Evolutionary conservation across 768 basidiomycete genomes (phyloP).

Genomic region (Pleurotus platypus): DNA sequence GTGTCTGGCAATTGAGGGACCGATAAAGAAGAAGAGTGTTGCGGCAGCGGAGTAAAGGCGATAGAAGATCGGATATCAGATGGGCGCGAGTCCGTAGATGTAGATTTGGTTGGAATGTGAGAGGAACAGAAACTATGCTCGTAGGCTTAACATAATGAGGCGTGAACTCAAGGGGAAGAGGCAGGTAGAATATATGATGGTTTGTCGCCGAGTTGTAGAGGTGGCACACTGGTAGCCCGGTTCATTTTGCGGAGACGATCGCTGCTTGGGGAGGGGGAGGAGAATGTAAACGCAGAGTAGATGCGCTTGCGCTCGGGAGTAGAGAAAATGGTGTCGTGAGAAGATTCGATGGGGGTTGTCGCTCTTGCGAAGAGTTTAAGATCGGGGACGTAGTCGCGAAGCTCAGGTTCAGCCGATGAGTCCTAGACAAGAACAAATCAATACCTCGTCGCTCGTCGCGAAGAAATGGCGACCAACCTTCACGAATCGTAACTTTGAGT

Average conservation of each 20-base stretch:
- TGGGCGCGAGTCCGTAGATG: too few species aligned
- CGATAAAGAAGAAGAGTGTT: too few species aligned
- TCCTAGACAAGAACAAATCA: slow-evolving; percentile 32
- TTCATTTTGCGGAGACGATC: slow-evolving; percentile 47
- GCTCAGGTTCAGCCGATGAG: slow-evolving; percentile 50
- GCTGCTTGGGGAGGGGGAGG: slow-evolving; percentile 63
- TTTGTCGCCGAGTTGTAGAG: slow-evolving; percentile 6
- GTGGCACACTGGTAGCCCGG: slow-evolving; percentile 23
- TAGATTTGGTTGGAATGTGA: too few species aligned
- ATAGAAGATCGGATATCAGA: too few species aligned
- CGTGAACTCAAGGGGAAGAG: slow-evolving; percentile 1
- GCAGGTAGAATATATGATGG: slow-evolving; percentile 1
- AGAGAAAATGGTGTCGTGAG: slow-evolving; percentile 43
- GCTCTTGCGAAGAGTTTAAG: slow-evolving; percentile 26
- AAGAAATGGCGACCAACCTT: slow-evolving; percentile 37
- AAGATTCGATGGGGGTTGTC: slow-evolving; percentile 19
- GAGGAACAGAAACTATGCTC: too few species aligned
- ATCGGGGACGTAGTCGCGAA: slow-evolving; percentile 48
- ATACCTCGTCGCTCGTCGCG: background rate
- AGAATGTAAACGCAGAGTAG: slow-evolving; percentile 76
- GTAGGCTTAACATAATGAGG: too few species aligned
- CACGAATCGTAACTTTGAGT: slow-evolving; percentile 36
- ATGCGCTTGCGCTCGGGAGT: slow-evolving; percentile 74
- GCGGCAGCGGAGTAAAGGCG: too few species aligned
- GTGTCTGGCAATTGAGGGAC: too few species aligned